Evolutionary conservation across 441 rosid genomes (phyloP), one percentile per base, ranked within the genome.

Genomic region (Mallotus repandus): DNA sequence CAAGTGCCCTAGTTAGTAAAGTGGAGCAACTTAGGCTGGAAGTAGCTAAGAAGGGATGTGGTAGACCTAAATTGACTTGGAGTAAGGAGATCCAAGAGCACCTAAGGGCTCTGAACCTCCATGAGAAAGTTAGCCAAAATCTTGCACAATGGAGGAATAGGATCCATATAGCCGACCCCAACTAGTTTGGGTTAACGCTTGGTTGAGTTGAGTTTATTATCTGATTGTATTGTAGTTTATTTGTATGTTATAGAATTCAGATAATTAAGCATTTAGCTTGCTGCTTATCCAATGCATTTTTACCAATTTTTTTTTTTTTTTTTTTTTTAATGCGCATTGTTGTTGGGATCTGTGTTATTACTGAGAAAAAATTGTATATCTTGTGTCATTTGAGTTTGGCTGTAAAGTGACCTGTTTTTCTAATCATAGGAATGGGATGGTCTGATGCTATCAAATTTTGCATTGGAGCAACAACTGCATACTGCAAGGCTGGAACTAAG

Each of bases 401-500:
- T 60, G 59, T 62, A 52, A 80, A 52, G 63, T 71, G 66, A n/a
- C 63, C 38, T 59, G 7, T 53, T 41, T 77, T 22, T 66, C 41
- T 77, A 25, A 53, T 77, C 84, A 46, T 81, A 96, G 99, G 99
- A 96, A 84, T 96, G 99, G 99, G 99, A 96, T 84, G 85, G 95
- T 77, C 83, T 96, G 80, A 96, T 94, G 91, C 86, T 96, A 64
- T 89, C 99, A 63, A 94, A 92, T 86, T 96, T 92, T 84, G 87
- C 99, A 45, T 77, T 96, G 85, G 99, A 96, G 82, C 98, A 94
- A 83, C 98, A 96, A 80, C 77, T 94, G 63, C 98, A 94, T 78
- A 86, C 98, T 8, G 98, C 99, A 9, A 91, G 99, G 81, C 98
- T 94, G 82, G 99, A 96, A 85, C 87, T 96, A 67, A 96, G 98